Evolutionary conservation across 1,284 basidiomycete species (phyloP).

Genomic region (Pterula multifida): DNA sequence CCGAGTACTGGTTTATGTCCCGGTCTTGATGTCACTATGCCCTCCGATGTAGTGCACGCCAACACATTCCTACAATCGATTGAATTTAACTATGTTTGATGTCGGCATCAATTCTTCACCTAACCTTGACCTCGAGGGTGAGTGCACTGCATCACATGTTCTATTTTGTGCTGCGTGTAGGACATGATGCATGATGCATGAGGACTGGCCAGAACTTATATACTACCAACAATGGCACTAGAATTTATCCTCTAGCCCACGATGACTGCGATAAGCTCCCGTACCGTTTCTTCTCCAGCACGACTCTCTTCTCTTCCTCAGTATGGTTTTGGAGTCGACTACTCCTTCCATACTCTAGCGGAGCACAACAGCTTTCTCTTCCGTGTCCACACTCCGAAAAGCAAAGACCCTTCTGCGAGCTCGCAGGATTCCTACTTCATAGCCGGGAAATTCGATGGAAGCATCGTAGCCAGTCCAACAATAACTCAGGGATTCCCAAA

Average conservation of each 20-base stretch:
- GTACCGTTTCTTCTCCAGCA: slow-evolving; percentile 8
- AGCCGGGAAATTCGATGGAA: slow-evolving; percentile 47
- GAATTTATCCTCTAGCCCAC: neutral
- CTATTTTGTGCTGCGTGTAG: neutral
- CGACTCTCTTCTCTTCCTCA: slow-evolving; percentile 38
- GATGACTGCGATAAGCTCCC: slow-evolving; percentile 5
- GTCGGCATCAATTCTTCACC: neutral
- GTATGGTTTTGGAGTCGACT: slow-evolving; percentile 54
- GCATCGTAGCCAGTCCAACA: slow-evolving; percentile 3
- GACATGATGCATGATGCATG: no score
- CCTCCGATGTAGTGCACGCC: neutral
- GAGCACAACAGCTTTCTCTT: slow-evolving; percentile 60
- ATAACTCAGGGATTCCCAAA: neutral
- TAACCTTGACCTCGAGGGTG: neutral
- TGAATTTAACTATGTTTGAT: neutral
- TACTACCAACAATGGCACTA: slow-evolving; percentile 1
- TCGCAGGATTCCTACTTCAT: slow-evolving; percentile 47
- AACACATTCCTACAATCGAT: neutral
- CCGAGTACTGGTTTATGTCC: slow-evolving; percentile 4
- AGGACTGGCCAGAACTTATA: neutral
- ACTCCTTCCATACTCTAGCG: slow-evolving; percentile 47
- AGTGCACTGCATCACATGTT: neutral
- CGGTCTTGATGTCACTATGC: no score
- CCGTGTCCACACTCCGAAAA: slow-evolving; percentile 55
- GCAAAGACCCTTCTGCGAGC: slow-evolving; percentile 37